Evolutionary conservation across 1,139 yeast genomes (phyloP).

Genomic region (Kluyveromyces marxianus): DNA sequence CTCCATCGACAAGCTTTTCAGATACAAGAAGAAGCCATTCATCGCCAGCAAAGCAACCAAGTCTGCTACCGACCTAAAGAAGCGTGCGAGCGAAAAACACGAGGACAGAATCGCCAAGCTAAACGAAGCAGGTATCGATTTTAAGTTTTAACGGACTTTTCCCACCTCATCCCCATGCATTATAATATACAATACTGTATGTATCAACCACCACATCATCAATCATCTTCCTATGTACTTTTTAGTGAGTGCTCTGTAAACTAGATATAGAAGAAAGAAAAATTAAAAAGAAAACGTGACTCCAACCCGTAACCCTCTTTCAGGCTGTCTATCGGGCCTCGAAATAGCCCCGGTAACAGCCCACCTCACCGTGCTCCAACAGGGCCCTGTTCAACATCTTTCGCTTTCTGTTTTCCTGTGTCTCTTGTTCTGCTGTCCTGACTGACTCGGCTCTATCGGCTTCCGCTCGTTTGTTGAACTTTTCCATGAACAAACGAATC

Average conservation of each 20-base stretch:
- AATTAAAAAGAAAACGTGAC: too few relatives aligned
- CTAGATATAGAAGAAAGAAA: too few relatives aligned
- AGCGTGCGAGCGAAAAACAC: slow-evolving; percentile 27
- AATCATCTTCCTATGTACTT: background rate
- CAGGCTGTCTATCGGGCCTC: too few relatives aligned
- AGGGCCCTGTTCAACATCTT: too few relatives aligned
- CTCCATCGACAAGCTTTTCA: slow-evolving; percentile 53
- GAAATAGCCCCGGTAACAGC: too few relatives aligned
- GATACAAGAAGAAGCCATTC: slow-evolving; percentile 44
- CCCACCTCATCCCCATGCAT: too few relatives aligned
- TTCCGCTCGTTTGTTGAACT: background rate
- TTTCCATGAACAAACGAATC: slow-evolving; percentile 2
- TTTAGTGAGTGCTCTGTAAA: too few relatives aligned
- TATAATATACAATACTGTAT: too few relatives aligned
- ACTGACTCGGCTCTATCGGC: background rate
- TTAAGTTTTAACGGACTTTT: slow-evolving; percentile 21
- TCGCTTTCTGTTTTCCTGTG: too few relatives aligned
- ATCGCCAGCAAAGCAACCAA: slow-evolving; percentile 40
- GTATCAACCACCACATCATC: background rate
- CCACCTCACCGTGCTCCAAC: too few relatives aligned
- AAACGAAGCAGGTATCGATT: slow-evolving; percentile 30
- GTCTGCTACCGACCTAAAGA: slow-evolving; percentile 30
- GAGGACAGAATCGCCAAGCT: slow-evolving; percentile 29
- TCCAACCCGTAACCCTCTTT: too few relatives aligned
- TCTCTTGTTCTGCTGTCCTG: too few relatives aligned